These are phyloP conservation scores for Kurtzmaniella quercitrusa DNA, from an alignment of 1,139 yeast species.

Conservation along the genomic window DNA sequence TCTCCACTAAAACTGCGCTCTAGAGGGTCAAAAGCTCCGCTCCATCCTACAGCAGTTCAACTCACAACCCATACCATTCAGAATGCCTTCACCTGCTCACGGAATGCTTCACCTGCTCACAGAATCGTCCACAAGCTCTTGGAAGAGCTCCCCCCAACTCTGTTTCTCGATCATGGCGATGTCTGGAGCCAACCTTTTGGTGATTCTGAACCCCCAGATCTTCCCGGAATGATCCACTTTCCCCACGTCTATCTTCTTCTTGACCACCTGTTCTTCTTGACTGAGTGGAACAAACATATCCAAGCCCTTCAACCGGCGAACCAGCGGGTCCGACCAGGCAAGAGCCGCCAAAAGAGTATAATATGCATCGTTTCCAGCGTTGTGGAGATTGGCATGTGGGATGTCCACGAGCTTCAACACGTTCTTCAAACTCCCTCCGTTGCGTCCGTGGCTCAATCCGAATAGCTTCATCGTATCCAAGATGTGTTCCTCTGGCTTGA, in stretches of 20 bases:
- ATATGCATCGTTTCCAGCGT: slow-evolving; percentile 82
- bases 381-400: slow-evolving; percentile 68
- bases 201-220: neutral
- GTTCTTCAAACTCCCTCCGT: slow-evolving; percentile 49
- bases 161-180: neutral
- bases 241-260: neutral
- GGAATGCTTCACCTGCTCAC: neutral
- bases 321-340: slow-evolving; percentile 51
- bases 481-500: slow-evolving; percentile 12
- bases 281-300: neutral
- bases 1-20: too few species aligned
- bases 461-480: slow-evolving; percentile 57
- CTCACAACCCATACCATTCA: too few species aligned
- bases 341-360: slow-evolving; percentile 58
- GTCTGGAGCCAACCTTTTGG: neutral
- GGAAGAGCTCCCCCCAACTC: neutral
- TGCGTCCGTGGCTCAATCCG: slow-evolving; percentile 34
- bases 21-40: too few species aligned
- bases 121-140: neutral
- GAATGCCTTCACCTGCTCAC: too few species aligned
- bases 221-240: neutral
- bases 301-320: slow-evolving; percentile 2
- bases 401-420: slow-evolving; percentile 49
- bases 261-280: neutral
- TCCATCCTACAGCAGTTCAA: too few species aligned